Evolutionary conservation across 2,329 filamentous ascomycete species (phyloP).

Genomic region (Ascochyta fabae): DNA sequence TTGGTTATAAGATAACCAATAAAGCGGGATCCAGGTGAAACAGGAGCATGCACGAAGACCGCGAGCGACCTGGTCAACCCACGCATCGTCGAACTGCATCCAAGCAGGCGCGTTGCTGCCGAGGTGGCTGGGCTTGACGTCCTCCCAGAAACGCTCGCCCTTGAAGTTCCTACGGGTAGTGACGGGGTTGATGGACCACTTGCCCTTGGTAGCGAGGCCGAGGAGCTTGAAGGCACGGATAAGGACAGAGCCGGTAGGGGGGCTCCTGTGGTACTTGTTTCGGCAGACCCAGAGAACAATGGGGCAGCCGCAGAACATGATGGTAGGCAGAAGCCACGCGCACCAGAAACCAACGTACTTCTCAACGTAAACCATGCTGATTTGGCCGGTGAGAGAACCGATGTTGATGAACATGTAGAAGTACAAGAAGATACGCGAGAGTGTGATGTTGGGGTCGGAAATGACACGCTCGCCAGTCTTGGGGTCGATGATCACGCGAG

Average conservation of each 20-base stretch:
- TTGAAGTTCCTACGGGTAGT: conserved; percentile 65
- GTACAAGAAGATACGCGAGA: conserved; percentile 64
- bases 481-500: conserved; percentile 61
- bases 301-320: conserved; percentile 68
- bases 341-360: conserved; percentile 80
- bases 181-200: conserved; percentile 67
- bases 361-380: conserved; percentile 77
- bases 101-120: conserved; percentile 65
- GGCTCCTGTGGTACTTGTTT: conserved; percentile 67
- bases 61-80: conserved; percentile 67
- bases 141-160: conserved; percentile 67
- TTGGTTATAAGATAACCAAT: conserved; percentile 60
- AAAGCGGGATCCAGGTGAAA: conserved; percentile 61
- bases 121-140: conserved; percentile 70
- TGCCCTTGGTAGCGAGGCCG: conserved; percentile 66
- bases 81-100: conserved; percentile 85
- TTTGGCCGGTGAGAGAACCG: conserved; percentile 71
- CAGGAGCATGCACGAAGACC: conserved; percentile 49
- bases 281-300: conserved; percentile 65
- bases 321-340: conserved; percentile 71
- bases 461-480: conserved; percentile 71
- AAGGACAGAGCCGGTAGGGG: conserved; percentile 75
- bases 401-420: conserved; percentile 63
- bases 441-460: conserved; percentile 71
- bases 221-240: conserved; percentile 70